phyloP scores from a whole-genome alignment of 2,329 filamentous ascomycete genomes.

The Rhynchosporium graminicola region DNA sequence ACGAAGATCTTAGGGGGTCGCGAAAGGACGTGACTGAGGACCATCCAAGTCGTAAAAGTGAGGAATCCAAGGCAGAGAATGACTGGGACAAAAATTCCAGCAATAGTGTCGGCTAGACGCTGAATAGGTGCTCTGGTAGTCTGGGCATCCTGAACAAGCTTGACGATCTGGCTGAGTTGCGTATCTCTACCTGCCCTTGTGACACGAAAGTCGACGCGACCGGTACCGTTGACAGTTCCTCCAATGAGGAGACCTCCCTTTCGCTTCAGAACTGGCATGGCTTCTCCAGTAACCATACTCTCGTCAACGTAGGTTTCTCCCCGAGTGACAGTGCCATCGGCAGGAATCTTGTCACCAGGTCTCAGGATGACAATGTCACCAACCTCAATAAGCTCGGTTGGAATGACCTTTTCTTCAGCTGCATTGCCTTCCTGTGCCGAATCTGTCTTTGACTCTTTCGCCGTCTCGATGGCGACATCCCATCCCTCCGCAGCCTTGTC shows the following conservation, averaged over 20 bases:
- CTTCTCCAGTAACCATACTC: slow-evolving; percentile 98
- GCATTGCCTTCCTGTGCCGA: slow-evolving; percentile 55
- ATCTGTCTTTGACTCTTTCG: slow-evolving; percentile 49
- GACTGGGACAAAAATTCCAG: slow-evolving; percentile 89
- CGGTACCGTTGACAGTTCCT: slow-evolving; percentile 93
- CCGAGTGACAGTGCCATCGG: slow-evolving; percentile 82
- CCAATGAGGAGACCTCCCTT: slow-evolving; percentile 80
- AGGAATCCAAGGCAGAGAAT: slow-evolving; percentile 82
- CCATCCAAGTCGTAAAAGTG: slow-evolving; percentile 92
- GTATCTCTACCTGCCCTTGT: slow-evolving; percentile 92
- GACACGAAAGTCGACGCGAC: slow-evolving; percentile 88
- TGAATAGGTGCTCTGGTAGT: slow-evolving; percentile 94
- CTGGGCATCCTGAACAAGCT: slow-evolving; percentile 96
- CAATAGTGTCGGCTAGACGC: slow-evolving; percentile 83
- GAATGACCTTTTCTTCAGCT: slow-evolving; percentile 81
- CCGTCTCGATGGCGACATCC: slow-evolving; percentile 49
- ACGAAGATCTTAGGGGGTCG: slow-evolving; percentile 89
- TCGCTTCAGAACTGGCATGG: slow-evolving; percentile 90
- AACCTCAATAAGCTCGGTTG: slow-evolving; percentile 91
- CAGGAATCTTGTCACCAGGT: slow-evolving; percentile 94
- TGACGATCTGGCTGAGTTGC: slow-evolving; percentile 96
- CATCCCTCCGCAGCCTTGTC: slow-evolving; percentile 86
- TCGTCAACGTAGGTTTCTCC: slow-evolving; percentile 95
- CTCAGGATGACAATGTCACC: slow-evolving; percentile 91
- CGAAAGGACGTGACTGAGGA: slow-evolving; percentile 81